A percentile compares a stretch with the other conserved stretches of the same genome.
These are phyloP conservation scores for Tuber aestivum DNA, from an alignment of 495 filamentous ascomycete genomes.

Conservation along the genomic window DNA sequence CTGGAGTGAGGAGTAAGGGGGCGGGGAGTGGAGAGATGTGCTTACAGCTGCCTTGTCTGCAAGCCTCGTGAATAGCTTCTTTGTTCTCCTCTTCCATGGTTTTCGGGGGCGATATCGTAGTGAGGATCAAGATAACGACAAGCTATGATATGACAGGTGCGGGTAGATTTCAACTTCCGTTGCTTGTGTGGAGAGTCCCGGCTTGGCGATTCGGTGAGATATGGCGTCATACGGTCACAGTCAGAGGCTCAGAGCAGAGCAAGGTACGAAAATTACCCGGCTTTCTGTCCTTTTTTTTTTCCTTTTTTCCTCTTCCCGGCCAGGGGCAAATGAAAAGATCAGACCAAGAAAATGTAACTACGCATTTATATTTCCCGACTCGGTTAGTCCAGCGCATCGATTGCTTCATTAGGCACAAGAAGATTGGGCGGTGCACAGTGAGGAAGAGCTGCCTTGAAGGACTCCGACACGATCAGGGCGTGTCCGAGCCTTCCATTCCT, in stretches of 20 bases:
- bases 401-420: not conserved
- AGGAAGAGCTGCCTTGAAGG: not conserved
- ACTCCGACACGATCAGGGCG: not conserved
- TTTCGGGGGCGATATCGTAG: not conserved
- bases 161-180: not conserved
- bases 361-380: not conserved
- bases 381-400: not conserved
- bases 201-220: not conserved
- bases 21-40: constrained; percentile 13
- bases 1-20: not conserved
- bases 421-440: not conserved
- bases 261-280: not conserved
- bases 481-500: not conserved
- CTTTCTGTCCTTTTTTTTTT: not conserved
- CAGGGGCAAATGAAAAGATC: not conserved
- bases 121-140: not conserved
- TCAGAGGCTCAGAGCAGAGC: not conserved
- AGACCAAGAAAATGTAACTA: not conserved
- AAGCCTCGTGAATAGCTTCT: constrained; percentile 77
- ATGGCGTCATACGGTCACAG: not conserved
- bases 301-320: not conserved
- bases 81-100: constrained; percentile 33
- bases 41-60: constrained; percentile 79
- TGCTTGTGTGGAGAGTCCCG: not conserved
- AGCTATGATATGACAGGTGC: not conserved